Percentiles rank a stretch among this genome's conserved stretches.
These are phyloP conservation scores for Imleria badia DNA, from an alignment of 768 basidiomycete genomes.

Conservation along the genomic window DNA sequence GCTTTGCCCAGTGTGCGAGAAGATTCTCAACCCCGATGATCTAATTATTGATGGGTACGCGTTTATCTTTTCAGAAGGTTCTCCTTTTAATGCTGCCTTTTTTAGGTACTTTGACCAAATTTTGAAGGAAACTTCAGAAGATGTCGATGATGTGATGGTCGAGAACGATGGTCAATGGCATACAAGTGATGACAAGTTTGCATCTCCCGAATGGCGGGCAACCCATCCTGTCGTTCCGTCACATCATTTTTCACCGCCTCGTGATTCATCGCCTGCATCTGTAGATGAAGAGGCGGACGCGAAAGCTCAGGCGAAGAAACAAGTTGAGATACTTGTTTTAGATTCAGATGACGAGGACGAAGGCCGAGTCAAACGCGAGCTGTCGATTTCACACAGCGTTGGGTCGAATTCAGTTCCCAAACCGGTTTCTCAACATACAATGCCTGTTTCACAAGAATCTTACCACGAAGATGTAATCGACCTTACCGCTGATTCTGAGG, in stretches of 20 bases:
- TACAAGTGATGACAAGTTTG: slow-evolving; percentile 83
- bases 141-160: slow-evolving; percentile 88
- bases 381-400: slow-evolving; percentile 65
- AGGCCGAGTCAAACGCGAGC: slow-evolving; percentile 69
- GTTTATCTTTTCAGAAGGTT: neutral
- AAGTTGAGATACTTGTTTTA: slow-evolving; percentile 61
- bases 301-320: slow-evolving; percentile 47
- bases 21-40: slow-evolving; percentile 71
- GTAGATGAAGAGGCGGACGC: slow-evolving; percentile 30
- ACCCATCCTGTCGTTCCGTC: slow-evolving; percentile 41
- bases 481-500: slow-evolving; percentile 77
- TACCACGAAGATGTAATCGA: slow-evolving; percentile 68
- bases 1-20: slow-evolving; percentile 93
- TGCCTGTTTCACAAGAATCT: slow-evolving; percentile 27
- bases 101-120: slow-evolving; percentile 89
- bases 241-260: slow-evolving; percentile 30
- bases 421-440: slow-evolving; percentile 18
- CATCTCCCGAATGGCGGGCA: slow-evolving; percentile 68
- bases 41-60: slow-evolving; percentile 89
- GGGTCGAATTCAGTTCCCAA: slow-evolving; percentile 37
- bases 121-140: slow-evolving; percentile 70
- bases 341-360: slow-evolving; percentile 80
- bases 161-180: slow-evolving; percentile 98
- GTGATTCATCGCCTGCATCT: slow-evolving; percentile 27
- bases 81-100: neutral